A percentile compares a stretch with the other conserved stretches of the same genome.
Evolutionary conservation across 306 rosid species (phyloP).

Genomic region (Vigna angularis): DNA sequence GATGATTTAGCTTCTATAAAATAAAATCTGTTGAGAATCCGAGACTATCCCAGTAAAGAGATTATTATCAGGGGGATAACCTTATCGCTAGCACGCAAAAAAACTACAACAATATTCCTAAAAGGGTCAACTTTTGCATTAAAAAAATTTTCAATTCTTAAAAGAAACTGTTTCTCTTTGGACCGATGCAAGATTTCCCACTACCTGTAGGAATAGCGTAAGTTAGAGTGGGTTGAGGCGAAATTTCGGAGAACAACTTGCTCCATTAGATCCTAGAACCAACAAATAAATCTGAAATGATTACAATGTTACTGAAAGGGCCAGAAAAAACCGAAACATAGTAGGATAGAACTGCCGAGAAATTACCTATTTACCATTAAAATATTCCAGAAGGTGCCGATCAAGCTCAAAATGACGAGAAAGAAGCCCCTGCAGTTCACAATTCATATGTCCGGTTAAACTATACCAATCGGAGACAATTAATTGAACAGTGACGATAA

Average conservation of each 20-base stretch:
- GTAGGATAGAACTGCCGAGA: neutral
- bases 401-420: slow-evolving; percentile 83
- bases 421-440: slow-evolving; percentile 73
- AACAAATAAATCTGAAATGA: slow-evolving; percentile 21
- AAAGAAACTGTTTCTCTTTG: neutral
- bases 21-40: too few species aligned
- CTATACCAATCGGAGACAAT: neutral
- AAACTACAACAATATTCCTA: too few species aligned
- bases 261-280: slow-evolving; percentile 9
- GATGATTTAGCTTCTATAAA: too few species aligned
- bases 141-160: neutral
- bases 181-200: slow-evolving; percentile 8
- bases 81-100: too few species aligned
- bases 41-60: too few species aligned
- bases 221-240: slow-evolving; percentile 3
- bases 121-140: too few species aligned
- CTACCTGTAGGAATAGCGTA: neutral
- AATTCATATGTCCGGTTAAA: slow-evolving; percentile 14
- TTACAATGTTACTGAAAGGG: slow-evolving; percentile 24
- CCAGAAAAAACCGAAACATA: neutral
- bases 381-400: slow-evolving; percentile 78
- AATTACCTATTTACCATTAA: slow-evolving; percentile 65
- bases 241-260: neutral
- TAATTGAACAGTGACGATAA: slow-evolving; percentile 24
- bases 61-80: too few species aligned